Percentiles rank a stretch among this genome's conserved stretches.
phyloP scores from a whole-genome alignment of 108 stramenopile genomes.

The Bacterosira constricta region DNA sequence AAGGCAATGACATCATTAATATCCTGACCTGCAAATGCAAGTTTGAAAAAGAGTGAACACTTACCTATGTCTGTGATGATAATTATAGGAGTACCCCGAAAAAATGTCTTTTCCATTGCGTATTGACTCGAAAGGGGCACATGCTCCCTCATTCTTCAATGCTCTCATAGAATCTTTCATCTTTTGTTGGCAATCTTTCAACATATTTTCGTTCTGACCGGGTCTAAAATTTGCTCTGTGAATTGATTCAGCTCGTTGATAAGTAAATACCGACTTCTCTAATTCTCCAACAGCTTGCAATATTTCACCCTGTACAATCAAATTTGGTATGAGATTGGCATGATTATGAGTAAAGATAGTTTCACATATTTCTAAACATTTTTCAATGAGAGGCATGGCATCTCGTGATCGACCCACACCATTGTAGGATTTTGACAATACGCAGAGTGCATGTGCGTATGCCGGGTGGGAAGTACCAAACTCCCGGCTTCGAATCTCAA shows the following conservation, averaged over 20 bases:
- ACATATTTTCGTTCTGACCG: slow-evolving; percentile 9
- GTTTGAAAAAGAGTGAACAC: too few relatives aligned
- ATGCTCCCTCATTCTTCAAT: not conserved
- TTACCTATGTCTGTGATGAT: slow-evolving; percentile 21
- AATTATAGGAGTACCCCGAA: slow-evolving; percentile 19
- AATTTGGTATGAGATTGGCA: slow-evolving; percentile 30
- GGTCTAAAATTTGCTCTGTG: slow-evolving; percentile 15
- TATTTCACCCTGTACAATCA: slow-evolving; percentile 5
- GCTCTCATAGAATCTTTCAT: not conserved
- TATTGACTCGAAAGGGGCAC: not conserved
- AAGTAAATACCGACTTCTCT: not conserved
- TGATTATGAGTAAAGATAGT: slow-evolving; percentile 9
- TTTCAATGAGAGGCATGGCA: slow-evolving; percentile 8
- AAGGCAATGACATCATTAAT: slow-evolving; percentile 12
- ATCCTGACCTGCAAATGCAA: too few relatives aligned
- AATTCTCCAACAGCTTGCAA: slow-evolving; percentile 2
- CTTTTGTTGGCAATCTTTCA: slow-evolving; percentile 7
- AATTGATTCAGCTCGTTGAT: slow-evolving; percentile 4
- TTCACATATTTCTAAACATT: slow-evolving; percentile 19
- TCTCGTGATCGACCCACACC: slow-evolving; percentile 6
- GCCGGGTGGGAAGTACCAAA: slow-evolving; percentile 18
- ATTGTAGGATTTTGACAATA: slow-evolving; percentile 2
- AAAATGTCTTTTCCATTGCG: too few relatives aligned
- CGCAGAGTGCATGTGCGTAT: slow-evolving; percentile 23
- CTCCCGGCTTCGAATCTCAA: slow-evolving; percentile 8